Conservation (phyloP, 768 basidiomycete species). For the Phlebiopsis flavidoalba region DNA sequence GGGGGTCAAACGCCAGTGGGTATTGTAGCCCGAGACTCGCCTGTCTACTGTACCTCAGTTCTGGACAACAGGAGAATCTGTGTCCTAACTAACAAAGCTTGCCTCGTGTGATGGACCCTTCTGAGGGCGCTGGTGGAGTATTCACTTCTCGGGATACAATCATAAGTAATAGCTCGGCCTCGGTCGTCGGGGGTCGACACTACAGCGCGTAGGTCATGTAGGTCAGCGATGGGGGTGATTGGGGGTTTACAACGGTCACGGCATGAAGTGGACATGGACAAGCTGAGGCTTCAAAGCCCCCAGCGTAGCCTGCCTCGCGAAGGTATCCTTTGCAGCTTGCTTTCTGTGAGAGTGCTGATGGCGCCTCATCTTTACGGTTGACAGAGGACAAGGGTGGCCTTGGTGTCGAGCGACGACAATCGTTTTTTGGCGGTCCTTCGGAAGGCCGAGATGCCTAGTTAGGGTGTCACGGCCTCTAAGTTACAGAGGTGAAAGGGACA, state of each 20-base stretch:
- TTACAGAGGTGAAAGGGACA: no score
- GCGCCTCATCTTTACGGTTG: not conserved
- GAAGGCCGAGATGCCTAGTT: no score
- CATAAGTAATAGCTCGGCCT: no score
- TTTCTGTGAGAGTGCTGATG: slow-evolving; percentile 8
- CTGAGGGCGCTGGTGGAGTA: slow-evolving; percentile 71
- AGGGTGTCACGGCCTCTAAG: no score
- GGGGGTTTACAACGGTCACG: slow-evolving; percentile 22
- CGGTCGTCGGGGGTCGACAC: slow-evolving; percentile 55
- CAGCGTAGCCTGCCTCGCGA: slow-evolving; percentile 30
- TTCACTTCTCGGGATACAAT: no score
- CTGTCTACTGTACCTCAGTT: slow-evolving; percentile 21
- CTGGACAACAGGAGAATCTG: slow-evolving; percentile 7
- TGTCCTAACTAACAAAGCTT: slow-evolving; percentile 32
- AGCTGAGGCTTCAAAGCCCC: slow-evolving; percentile 21
- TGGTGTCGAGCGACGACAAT: not conserved
- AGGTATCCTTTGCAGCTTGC: slow-evolving; percentile 28
- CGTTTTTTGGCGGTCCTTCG: no score
- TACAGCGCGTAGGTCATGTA: slow-evolving; percentile 18
- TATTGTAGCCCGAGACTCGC: no score
- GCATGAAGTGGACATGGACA: slow-evolving; percentile 19
- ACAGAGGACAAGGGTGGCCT: not conserved
- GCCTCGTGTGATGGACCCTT: no score
- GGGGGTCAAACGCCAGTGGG: slow-evolving; percentile 20
- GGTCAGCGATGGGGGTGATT: slow-evolving; percentile 32